These are phyloP conservation scores for Debaryomyces nepalensis DNA, from an alignment of 1,139 yeast genomes.

Conservation along the genomic window DNA sequence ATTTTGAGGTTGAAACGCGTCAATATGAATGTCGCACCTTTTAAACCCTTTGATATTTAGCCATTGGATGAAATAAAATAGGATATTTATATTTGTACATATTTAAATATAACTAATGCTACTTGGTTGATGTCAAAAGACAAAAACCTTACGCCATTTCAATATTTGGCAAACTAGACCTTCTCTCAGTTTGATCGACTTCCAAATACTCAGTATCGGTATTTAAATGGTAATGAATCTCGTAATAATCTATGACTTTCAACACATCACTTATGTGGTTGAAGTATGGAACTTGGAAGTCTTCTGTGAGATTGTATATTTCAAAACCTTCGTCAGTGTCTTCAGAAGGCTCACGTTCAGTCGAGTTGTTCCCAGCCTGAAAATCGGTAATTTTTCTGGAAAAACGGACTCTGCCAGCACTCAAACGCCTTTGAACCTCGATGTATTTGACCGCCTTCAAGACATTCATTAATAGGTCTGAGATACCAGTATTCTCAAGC, in stretches of 20 bases:
- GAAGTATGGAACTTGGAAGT: conserved; percentile 37
- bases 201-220: conserved; percentile 8
- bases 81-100: not conserved
- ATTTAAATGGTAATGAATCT: conserved; percentile 18
- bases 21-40: not conserved
- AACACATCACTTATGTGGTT: conserved; percentile 48
- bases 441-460: conserved; percentile 35
- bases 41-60: not conserved
- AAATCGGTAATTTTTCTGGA: conserved; percentile 8
- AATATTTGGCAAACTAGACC: conserved; percentile 10
- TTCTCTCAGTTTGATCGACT: conserved; percentile 12
- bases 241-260: conserved; percentile 45
- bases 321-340: conserved; percentile 20
- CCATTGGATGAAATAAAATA: too few relatives aligned
- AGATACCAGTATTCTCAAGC: conserved; percentile 39
- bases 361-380: not conserved
- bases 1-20: conserved; percentile 3
- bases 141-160: conserved; percentile 1
- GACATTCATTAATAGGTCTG: conserved; percentile 29
- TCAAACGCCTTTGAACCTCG: conserved; percentile 25
- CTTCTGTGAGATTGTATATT: conserved; percentile 35
- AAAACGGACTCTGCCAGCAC: conserved; percentile 10
- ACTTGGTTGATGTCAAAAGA: not conserved
- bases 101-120: not conserved
- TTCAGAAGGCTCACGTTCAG: conserved; percentile 9